Evolutionary conservation across 2,329 filamentous ascomycete genomes (phyloP), one percentile per base, ranked within the genome.

Genomic region (Colletotrichum cuscutae): DNA sequence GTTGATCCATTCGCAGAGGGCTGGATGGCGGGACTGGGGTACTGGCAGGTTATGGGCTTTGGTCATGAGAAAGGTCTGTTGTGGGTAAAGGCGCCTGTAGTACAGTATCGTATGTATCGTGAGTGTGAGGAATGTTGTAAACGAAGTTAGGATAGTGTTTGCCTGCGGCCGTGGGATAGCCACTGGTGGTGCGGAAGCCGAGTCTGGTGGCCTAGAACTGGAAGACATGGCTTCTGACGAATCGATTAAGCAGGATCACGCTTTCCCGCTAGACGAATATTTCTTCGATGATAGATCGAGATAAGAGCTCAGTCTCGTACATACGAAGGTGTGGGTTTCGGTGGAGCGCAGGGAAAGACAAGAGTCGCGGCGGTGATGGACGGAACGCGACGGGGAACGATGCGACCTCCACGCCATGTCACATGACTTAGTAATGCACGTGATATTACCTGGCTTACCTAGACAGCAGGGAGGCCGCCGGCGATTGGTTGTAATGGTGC

Each of bases 91-190:
- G 72, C 83, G 83, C 77, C 95, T 93, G 78, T 97, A 91, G 85
- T 92, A 96, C 76, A 98, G 90, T 77, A 98, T 92, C 72, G 94
- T 94, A 86, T 98, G 95, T 75, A 96, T 90, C 77, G 93, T 90
- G 74, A 96, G 91, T 73, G 92, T 94, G 68, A 98, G 89, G 84
- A 98, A 98, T 79, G 92, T 90, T 74, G 89, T 90, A 83, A 97
- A 95, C 64, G 91, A 89, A 70, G 86, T 84, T 75, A 95, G 88
- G 76, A 95, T 89, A 65, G 80, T 85, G 81, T 80, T 87, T 78
- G 84, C 90, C 84, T 85, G 78, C 24, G 79, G 74, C 11, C 81
- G 75, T 26, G 83, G 76, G 72, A 87, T 75, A 57, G 78, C 61
- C 4, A 70, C 67, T 54, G 35, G 76, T 65, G 73, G 64, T 8